Conservation (phyloP, 2,329 filamentous ascomycete species). For the Neurospora sp. region DNA sequence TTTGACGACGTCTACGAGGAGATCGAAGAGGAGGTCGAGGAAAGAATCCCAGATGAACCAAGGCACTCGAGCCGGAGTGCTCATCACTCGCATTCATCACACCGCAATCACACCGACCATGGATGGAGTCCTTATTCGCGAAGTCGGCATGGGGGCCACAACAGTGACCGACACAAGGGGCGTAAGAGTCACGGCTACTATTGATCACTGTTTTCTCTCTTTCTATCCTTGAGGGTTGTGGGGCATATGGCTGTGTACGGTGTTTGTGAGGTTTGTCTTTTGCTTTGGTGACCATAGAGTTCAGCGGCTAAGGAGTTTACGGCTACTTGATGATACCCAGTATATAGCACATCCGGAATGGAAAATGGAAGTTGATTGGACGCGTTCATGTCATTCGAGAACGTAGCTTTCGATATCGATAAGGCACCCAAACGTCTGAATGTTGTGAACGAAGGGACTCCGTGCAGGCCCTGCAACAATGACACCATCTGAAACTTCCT, state of each 20-base stretch:
- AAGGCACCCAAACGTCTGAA: background rate
- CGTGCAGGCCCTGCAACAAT: background rate
- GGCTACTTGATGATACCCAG: conserved; percentile 3
- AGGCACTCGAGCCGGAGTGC: conserved; percentile 3
- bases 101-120: conserved; percentile 12
- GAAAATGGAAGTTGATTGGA: background rate
- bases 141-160: conserved; percentile 11
- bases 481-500: background rate
- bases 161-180: conserved; percentile 14
- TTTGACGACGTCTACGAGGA: conserved; percentile 69
- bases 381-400: background rate
- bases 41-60: conserved; percentile 33
- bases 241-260: background rate
- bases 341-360: background rate
- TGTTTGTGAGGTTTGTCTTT: background rate
- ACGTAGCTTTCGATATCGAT: background rate
- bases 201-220: background rate
- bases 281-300: conserved; percentile 2
- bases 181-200: conserved; percentile 11
- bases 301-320: background rate
- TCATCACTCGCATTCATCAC: conserved; percentile 9
- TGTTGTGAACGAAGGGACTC: background rate
- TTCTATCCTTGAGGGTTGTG: background rate
- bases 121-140: conserved; percentile 17
- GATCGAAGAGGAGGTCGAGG: conserved; percentile 69